Base-by-base conservation (phyloP, 2,329 filamentous ascomycete genomes). In the Ramichloridium luteum region DNA sequence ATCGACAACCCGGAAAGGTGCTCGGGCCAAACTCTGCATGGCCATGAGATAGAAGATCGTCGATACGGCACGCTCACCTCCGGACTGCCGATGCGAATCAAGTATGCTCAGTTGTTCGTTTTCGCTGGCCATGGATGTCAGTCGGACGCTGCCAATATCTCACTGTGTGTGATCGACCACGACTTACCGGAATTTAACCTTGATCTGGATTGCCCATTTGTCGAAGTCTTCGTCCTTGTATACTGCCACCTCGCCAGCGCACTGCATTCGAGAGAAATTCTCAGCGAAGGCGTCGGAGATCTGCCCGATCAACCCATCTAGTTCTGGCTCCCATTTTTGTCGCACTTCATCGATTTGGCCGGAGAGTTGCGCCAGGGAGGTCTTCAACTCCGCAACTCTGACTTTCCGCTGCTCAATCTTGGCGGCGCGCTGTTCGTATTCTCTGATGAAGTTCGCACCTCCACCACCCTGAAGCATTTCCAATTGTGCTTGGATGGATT, bases 41-140 rank as follows among this genome's bases (percentile, higher is more conserved):
- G 90, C 84, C 86, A 98, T 96, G 35, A 98, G 82, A 61, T 92
- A 98, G 68, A 96, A 98, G 52, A 96, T 93, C 10, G 90, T 98
- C 13, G 84, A 93, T 13, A 98, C 88, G 14, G 90, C 84, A 37
- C 90, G 80, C 62, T 98, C 90, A 42, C 90, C 90, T 48, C 90
- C 90, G 2, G 88, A 96, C 57, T 98, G 90, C 4, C 90, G 82
- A 55, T 96, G 86, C 27, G 83, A 79, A 48, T 93, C 80, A 14
- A 98, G 76, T 16, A 86, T 66, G 39, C 88, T 83, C 4, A 96
- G 74, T 3, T 71, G 72, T 55, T 96, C 90, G 52, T 77, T 74
- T 51, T 88, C 79, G 32, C 77, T 79, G 55, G 43, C 20, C 8
- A n/a, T 23, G 20, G 8, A 23, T n/a, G 20, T 23, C 20, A 23